Evolutionary conservation across 805 yeast genomes (phyloP).

Genomic region (Clavispora phyllophila): DNA sequence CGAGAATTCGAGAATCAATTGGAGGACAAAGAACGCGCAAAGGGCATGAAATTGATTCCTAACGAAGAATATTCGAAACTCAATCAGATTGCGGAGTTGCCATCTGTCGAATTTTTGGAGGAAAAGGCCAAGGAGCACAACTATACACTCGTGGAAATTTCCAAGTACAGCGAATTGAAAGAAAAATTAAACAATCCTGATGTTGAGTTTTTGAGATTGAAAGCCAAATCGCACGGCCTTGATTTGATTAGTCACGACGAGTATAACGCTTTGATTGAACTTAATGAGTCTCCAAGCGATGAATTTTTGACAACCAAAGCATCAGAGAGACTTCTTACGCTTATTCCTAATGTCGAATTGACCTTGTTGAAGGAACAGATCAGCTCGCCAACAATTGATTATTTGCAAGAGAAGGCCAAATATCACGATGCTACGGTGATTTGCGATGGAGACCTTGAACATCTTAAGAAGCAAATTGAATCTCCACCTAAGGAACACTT

Average conservation of each 20-base stretch:
- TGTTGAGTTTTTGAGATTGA: constrained; percentile 9
- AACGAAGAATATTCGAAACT: constrained; percentile 15
- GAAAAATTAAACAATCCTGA: constrained; percentile 14
- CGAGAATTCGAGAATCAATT: constrained; percentile 20
- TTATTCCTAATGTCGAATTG: constrained; percentile 7
- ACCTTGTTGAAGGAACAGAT: constrained; percentile 5
- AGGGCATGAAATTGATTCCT: constrained; percentile 16
- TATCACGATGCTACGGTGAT: constrained; percentile 3
- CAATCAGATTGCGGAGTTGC: constrained; percentile 3
- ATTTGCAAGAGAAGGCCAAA: constrained; percentile 6
- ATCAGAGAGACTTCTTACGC: constrained; percentile 1
- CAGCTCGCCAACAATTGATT: constrained; percentile 9
- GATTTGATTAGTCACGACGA: constrained; percentile 1
- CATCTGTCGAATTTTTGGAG: constrained; percentile 12
- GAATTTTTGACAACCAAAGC: constrained; percentile 9
- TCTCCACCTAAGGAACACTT: constrained; percentile 11
- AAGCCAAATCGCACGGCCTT: constrained; percentile 6
- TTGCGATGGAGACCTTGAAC: not conserved
- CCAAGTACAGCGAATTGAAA: constrained; percentile 12
- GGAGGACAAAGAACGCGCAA: constrained; percentile 25
- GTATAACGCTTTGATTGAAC: not conserved
- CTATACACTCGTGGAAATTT: constrained; percentile 8
- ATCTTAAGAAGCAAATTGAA: not conserved
- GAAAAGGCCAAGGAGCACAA: constrained; percentile 13
- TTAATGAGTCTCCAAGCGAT: constrained; percentile 2